Evolutionary conservation across 2,329 filamentous ascomycete species (phyloP), one percentile per base, ranked within the genome.

Genomic region (Botrytis hyacinthi): DNA sequence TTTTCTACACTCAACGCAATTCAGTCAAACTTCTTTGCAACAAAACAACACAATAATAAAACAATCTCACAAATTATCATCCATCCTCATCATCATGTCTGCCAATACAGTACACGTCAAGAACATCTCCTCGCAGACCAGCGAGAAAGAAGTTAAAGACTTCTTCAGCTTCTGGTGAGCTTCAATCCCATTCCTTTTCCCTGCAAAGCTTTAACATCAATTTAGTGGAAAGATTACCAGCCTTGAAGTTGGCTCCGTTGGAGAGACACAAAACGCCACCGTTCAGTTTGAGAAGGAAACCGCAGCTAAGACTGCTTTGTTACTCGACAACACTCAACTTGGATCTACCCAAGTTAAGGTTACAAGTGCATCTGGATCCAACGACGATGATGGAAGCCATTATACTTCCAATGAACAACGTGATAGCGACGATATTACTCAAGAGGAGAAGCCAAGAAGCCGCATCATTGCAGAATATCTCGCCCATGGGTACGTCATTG

Each of bases 231-330:
- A 98, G 87, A 97, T 99, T 83, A 91, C 90, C 78, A 88, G 89
- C 79, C 88, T 99, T 82, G 91, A 93, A 74, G 88, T 98, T 80
- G 93, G 90, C 42, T 84, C 84, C 84, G 69, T 86, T 83, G 89
- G 89, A 80, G 88, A 91, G 77, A 86, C 88, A 78, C 94, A 98
- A 85, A 91, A 91, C 68, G 96, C 96, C 73, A 93, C 91, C n/a
- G 95, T 99, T 76, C 95, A 91, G 70, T 99, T 99, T 81, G 96
- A 98, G 84, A 98, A 98, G 86, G 91, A 95, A 82, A 97, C 95
- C 22, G 96, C 96, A 69, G 95, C 95, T 74, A 98, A 97, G 87
- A 99, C 96, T 35, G 96, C 96, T 40, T 92, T 98, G 59, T 92
- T 99, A 74, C 91, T 99, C 77, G 95, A 98, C 85, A 97, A 97